These are phyloP conservation scores for Alternaria burnsii DNA, from an alignment of 2,329 filamentous ascomycete species.

Conservation along the genomic window DNA sequence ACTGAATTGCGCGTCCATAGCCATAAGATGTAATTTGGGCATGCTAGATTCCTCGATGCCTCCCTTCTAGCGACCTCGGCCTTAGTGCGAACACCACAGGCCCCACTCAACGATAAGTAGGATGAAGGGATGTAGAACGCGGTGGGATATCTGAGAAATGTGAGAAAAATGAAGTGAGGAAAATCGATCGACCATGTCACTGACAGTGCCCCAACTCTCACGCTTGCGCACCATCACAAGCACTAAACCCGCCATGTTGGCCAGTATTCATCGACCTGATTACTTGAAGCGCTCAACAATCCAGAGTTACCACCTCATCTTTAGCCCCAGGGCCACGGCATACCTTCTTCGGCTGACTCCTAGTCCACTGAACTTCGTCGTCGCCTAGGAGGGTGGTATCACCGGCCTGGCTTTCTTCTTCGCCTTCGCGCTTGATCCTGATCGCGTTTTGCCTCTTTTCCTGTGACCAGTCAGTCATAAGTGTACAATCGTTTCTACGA, in stretches of 20 bases:
- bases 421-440: neutral
- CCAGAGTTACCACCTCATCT: neutral
- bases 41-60: neutral
- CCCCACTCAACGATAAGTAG: neutral
- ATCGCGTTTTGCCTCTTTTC: neutral
- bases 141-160: neutral
- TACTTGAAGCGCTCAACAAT: neutral
- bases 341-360: neutral
- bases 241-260: neutral
- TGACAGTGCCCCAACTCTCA: neutral
- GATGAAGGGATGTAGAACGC: neutral
- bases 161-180: neutral
- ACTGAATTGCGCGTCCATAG: neutral
- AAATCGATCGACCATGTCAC: neutral
- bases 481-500: neutral
- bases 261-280: neutral
- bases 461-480: neutral
- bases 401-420: neutral
- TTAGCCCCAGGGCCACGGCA: neutral
- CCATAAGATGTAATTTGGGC: neutral
- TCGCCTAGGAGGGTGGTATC: neutral
- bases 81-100: neutral
- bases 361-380: neutral
- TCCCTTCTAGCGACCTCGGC: neutral
- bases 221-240: neutral